These are phyloP conservation scores for Apiospora rasikravindrae DNA, from an alignment of 2,329 filamentous ascomycete species.

Conservation along the genomic window DNA sequence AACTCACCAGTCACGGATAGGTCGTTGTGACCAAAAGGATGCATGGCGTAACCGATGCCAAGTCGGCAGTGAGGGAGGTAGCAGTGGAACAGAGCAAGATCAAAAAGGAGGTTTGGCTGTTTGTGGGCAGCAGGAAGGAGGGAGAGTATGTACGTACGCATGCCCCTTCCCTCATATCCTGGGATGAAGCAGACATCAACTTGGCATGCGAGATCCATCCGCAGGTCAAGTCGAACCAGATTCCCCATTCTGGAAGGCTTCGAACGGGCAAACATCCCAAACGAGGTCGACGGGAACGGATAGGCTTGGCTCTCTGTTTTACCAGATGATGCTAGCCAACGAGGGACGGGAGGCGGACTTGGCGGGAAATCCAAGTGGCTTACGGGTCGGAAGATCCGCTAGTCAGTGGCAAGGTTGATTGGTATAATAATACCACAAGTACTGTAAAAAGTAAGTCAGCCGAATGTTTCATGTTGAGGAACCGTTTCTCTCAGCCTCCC, in stretches of 20 bases:
- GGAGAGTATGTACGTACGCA: neutral
- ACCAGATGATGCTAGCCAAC: conserved; percentile 5
- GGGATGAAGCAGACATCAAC: neutral
- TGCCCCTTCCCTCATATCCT: neutral
- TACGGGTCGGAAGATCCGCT: neutral
- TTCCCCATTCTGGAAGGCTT: neutral
- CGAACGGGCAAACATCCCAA: conserved; percentile 3
- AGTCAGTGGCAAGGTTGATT: neutral
- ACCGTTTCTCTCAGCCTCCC: neutral
- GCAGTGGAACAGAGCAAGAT: neutral
- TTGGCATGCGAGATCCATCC: neutral
- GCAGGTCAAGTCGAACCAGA: neutral
- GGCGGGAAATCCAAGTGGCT: neutral
- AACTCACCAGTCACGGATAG: neutral
- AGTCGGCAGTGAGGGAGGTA: neutral
- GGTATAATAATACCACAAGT: neutral
- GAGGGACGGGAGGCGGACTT: neutral
- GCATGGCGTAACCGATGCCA: neutral
- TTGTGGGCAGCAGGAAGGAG: neutral
- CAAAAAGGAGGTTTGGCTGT: neutral
- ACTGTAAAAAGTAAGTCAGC: neutral
- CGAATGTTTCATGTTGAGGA: neutral
- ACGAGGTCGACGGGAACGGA: conserved; percentile 6
- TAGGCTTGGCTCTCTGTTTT: neutral
- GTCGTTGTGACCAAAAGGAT: neutral